Evolutionary conservation across 2,329 filamentous ascomycete genomes (phyloP).

Genomic region (Chrysosporium queenslandicum): DNA sequence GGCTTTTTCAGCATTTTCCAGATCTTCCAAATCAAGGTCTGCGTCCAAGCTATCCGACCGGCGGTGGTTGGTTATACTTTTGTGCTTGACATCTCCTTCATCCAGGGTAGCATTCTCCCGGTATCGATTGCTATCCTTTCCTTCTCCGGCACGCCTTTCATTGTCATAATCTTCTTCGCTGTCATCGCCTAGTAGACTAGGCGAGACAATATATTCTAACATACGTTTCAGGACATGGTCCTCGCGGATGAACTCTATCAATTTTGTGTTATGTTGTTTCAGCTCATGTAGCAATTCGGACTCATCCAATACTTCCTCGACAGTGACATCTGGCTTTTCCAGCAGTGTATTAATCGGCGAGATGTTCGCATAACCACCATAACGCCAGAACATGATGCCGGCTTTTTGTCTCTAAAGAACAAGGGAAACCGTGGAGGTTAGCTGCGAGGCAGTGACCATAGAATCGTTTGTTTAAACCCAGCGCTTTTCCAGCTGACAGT

Average conservation of each 20-base stretch:
- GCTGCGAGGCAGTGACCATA: neutral
- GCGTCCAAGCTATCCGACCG: conserved; percentile 33
- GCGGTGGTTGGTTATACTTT: conserved; percentile 32
- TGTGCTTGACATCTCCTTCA: conserved; percentile 34
- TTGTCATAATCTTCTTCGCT: conserved; percentile 44
- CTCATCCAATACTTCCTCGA: conserved; percentile 94
- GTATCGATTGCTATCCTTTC: conserved; percentile 19
- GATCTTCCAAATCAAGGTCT: conserved; percentile 32
- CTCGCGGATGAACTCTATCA: conserved; percentile 89
- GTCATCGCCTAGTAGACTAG: conserved; percentile 46
- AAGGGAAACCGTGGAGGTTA: neutral
- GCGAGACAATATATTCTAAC: conserved; percentile 82
- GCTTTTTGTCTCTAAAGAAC: neutral
- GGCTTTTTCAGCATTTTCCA: conserved; percentile 76
- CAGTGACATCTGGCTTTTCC: conserved; percentile 85
- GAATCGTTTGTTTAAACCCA: neutral
- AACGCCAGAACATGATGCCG: conserved; percentile 95
- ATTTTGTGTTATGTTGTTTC: conserved; percentile 94
- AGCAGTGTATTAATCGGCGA: conserved; percentile 94
- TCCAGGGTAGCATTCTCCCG: conserved; percentile 27
- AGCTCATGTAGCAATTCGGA: conserved; percentile 93
- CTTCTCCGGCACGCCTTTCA: conserved; percentile 29
- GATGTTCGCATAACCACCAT: conserved; percentile 96
- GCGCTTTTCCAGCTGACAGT: neutral
- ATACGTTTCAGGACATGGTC: conserved; percentile 74